Evolutionary conservation across 2,329 filamentous ascomycete species (phyloP).

Genomic region (Epichloe aotearoae): DNA sequence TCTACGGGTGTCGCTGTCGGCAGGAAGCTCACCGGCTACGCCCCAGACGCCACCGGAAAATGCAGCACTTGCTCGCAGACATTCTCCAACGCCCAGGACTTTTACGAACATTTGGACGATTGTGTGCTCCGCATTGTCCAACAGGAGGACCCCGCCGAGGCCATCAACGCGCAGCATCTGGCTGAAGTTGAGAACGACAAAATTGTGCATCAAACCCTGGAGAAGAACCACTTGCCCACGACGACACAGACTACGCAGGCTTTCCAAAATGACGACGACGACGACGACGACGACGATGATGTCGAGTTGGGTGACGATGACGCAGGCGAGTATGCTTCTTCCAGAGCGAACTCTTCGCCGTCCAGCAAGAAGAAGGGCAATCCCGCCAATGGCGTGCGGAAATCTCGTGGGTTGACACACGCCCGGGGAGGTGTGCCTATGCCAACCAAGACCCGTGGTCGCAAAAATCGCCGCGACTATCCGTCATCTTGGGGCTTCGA

Average conservation of each 20-base stretch:
- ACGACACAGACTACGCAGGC: constrained; percentile 30
- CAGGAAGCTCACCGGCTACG: constrained; percentile 59
- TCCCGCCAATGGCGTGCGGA: constrained; percentile 43
- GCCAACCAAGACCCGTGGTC: constrained; percentile 47
- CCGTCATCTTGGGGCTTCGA: constrained; percentile 89
- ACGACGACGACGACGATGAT: constrained; percentile 32
- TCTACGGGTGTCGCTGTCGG: constrained; percentile 24
- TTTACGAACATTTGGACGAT: constrained; percentile 91
- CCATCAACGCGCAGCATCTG: constrained; percentile 53
- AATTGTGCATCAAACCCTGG: constrained; percentile 47
- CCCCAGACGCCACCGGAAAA: constrained; percentile 74
- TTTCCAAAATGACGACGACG: constrained; percentile 34
- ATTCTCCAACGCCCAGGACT: constrained; percentile 89
- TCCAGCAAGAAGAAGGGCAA: constrained; percentile 43
- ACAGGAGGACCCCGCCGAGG: constrained; percentile 56
- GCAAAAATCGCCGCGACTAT: constrained; percentile 88
- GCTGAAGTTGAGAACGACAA: constrained; percentile 52
- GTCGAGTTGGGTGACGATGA: constrained; percentile 39
- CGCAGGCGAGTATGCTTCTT: constrained; percentile 23
- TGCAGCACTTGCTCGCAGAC: constrained; percentile 89
- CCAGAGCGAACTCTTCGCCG: constrained; percentile 31
- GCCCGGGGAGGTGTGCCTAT: constrained; percentile 59
- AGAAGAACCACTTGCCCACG: constrained; percentile 47
- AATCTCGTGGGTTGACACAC: constrained; percentile 62
- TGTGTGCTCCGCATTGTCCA: constrained; percentile 60